Conservation (phyloP, 352 stramenopile genomes). For the Detonula confervacea region DNA sequence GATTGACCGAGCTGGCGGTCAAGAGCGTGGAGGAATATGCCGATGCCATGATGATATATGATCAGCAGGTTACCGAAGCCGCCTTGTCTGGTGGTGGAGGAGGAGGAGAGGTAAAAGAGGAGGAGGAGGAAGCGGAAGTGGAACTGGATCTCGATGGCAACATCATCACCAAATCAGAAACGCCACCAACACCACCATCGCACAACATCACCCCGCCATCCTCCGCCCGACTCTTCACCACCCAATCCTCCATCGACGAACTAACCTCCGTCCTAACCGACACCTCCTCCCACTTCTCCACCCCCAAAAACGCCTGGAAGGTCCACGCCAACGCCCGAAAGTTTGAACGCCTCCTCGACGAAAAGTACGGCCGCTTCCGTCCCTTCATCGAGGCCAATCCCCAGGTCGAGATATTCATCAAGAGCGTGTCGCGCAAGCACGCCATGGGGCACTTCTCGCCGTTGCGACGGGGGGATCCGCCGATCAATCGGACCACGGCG, state of each 20-base stretch:
- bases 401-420: conserved; percentile 71
- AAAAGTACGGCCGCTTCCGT: conserved; percentile 82
- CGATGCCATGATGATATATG: conserved; percentile 44
- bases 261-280: conserved; percentile 60
- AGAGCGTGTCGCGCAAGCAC: conserved; percentile 75
- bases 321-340: conserved; percentile 80
- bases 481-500: conserved; percentile 64
- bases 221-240: conserved; percentile 61
- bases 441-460: conserved; percentile 74
- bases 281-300: conserved; percentile 63
- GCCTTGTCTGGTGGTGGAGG: conserved; percentile 9
- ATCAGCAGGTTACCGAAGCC: conserved; percentile 10
- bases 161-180: conserved; percentile 14
- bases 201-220: conserved; percentile 7
- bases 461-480: conserved; percentile 50
- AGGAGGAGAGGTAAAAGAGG: conserved; percentile 12
- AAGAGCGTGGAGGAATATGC: conserved; percentile 68
- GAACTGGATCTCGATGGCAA: conserved; percentile 40
- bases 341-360: conserved; percentile 81
- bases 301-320: conserved; percentile 57
- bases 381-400: conserved; percentile 78
- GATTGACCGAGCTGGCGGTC: conserved; percentile 52
- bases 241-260: conserved; percentile 67
- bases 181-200: background rate
- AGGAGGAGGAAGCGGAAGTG: conserved; percentile 28